phyloP scores from a whole-genome alignment of 768 basidiomycete genomes.

The Mycena belliarum region DNA sequence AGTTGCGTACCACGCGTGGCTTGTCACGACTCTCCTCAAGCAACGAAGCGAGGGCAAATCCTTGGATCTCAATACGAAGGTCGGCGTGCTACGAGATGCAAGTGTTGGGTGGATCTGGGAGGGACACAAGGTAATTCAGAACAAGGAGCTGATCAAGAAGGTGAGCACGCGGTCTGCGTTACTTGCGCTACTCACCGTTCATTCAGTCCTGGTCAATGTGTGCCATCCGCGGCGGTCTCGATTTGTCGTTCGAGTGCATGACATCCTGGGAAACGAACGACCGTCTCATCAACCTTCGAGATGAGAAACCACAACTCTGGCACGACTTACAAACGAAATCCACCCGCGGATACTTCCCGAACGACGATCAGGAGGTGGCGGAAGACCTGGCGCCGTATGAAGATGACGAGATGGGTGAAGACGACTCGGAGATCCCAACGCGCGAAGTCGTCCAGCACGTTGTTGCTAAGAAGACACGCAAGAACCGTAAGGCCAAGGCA shows the following conservation, averaged over 20 bases:
- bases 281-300: neutral
- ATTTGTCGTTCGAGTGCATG: slow-evolving; percentile 20
- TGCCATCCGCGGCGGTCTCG: slow-evolving; percentile 14
- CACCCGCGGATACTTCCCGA: neutral
- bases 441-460: neutral
- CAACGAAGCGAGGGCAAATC: neutral
- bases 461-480: neutral
- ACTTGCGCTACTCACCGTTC: neutral
- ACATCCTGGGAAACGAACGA: slow-evolving; percentile 13
- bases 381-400: neutral
- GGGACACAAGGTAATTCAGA: slow-evolving; percentile 24
- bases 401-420: neutral
- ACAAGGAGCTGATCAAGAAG: slow-evolving; percentile 23
- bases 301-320: slow-evolving; percentile 1
- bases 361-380: neutral
- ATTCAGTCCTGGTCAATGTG: slow-evolving; percentile 24
- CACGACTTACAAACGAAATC: neutral
- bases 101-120: slow-evolving; percentile 25
- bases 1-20: neutral
- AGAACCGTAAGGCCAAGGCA: neutral
- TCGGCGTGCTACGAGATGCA: slow-evolving; percentile 21
- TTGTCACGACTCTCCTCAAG: slow-evolving; percentile 6
- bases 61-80: slow-evolving; percentile 19
- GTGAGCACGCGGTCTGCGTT: slow-evolving; percentile 6
- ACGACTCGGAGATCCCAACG: slow-evolving; percentile 1